These are phyloP conservation scores for Sporothrix inflata DNA, from an alignment of 2,329 filamentous ascomycete species.

Conservation along the genomic window DNA sequence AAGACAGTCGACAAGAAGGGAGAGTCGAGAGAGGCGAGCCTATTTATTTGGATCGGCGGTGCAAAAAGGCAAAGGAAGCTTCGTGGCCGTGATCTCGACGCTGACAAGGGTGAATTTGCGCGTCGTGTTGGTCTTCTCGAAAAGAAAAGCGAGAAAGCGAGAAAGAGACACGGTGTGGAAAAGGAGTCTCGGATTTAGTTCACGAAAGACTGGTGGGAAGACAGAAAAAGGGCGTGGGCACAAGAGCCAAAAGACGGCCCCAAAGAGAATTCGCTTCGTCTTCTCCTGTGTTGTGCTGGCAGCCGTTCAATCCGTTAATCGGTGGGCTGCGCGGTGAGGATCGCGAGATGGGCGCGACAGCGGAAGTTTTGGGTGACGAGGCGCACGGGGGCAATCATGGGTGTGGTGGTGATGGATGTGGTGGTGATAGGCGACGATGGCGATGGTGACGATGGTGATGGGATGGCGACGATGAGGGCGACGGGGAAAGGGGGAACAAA, in stretches of 20 bases:
- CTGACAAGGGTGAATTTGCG: neutral
- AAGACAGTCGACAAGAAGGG: conserved; percentile 31
- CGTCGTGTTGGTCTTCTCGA: neutral
- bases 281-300: neutral
- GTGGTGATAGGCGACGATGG: neutral
- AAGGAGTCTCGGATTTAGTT: neutral
- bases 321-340: conserved; percentile 15
- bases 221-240: conserved; percentile 6
- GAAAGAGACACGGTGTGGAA: conserved; percentile 1
- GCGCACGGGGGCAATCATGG: conserved; percentile 8
- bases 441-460: conserved; percentile 6
- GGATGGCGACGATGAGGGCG: conserved; percentile 27
- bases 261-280: neutral
- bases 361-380: neutral
- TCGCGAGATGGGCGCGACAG: conserved; percentile 11
- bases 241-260: conserved; percentile 16
- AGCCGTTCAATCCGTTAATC: conserved; percentile 2
- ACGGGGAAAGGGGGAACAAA: conserved; percentile 33
- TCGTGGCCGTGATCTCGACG: neutral
- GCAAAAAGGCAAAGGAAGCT: neutral
- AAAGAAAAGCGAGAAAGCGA: neutral
- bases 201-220: neutral
- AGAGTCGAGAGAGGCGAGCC: neutral
- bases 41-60: conserved; percentile 9
- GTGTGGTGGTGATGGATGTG: neutral